Evolutionary conservation across 2,329 filamentous ascomycete genomes (phyloP).

Genomic region (Chaetomium olivaceum): DNA sequence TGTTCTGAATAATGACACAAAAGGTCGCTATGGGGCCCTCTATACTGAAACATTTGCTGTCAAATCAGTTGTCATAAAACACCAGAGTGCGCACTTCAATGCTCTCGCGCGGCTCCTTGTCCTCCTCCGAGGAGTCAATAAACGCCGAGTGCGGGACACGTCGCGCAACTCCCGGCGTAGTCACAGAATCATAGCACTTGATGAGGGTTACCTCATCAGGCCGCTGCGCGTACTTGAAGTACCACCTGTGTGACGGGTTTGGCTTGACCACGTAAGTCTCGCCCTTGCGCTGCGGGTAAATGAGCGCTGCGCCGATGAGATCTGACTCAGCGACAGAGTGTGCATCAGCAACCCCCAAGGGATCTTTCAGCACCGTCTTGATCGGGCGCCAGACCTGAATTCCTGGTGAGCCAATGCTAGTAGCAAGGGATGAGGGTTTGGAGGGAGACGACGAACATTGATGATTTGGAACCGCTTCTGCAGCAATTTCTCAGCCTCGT

Average conservation of each 20-base stretch:
- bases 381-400: constrained; percentile 50
- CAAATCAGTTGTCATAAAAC: constrained; percentile 33
- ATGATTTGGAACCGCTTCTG: constrained; percentile 46
- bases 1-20: no score
- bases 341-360: constrained; percentile 44
- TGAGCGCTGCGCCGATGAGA: constrained; percentile 41
- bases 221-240: constrained; percentile 52
- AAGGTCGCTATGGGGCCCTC: no score
- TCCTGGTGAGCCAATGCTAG: neutral
- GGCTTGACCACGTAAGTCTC: constrained; percentile 44
- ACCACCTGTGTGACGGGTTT: constrained; percentile 49
- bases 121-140: constrained; percentile 34
- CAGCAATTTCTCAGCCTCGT: constrained; percentile 30
- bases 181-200: constrained; percentile 60
- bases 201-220: constrained; percentile 59
- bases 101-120: constrained; percentile 53
- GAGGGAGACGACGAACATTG: constrained; percentile 33
- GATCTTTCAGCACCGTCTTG: constrained; percentile 48
- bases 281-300: constrained; percentile 42
- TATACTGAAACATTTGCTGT: neutral
- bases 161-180: constrained; percentile 46
- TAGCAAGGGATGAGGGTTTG: neutral
- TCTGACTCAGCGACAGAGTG: constrained; percentile 43
- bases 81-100: constrained; percentile 34
- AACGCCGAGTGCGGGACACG: constrained; percentile 35